Percentiles rank a stretch among this genome's conserved stretches.
Conservation (phyloP, 176 grass and related monocot genomes). For the Elaeis guineensis region DNA sequence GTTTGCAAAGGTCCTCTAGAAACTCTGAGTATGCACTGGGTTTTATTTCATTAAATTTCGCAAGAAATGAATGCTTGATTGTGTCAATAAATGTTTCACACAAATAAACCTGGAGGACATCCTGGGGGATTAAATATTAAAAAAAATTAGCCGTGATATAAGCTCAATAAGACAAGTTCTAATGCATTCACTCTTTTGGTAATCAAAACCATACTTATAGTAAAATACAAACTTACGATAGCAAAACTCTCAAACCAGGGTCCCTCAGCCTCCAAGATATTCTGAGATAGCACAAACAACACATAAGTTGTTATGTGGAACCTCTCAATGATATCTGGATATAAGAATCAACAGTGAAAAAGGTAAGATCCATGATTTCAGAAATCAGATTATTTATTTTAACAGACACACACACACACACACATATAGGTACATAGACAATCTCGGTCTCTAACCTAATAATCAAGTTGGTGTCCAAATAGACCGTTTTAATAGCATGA, state of each 20-base stretch:
- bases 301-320: constrained; percentile 94
- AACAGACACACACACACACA: too few species aligned
- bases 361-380: too few species aligned
- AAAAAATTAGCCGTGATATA: constrained; percentile 16
- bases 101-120: constrained; percentile 71
- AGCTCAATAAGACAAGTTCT: not conserved
- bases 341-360: constrained; percentile 2
- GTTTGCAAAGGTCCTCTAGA: constrained; percentile 93
- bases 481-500: too few species aligned
- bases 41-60: constrained; percentile 99
- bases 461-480: too few species aligned
- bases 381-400: too few species aligned
- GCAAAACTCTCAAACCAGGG: constrained; percentile 84
- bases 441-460: too few species aligned
- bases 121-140: constrained; percentile 28
- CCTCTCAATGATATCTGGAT: constrained; percentile 80
- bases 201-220: not conserved
- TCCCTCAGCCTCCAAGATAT: constrained; percentile 97
- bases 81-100: constrained; percentile 93
- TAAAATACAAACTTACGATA: constrained; percentile 44
- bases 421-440: too few species aligned
- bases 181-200: too few species aligned
- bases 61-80: constrained; percentile 98
- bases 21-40: constrained; percentile 91
- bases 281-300: constrained; percentile 93